Percentiles rank a stretch among this genome's conserved stretches.
Conservation (phyloP, 2,329 filamentous ascomycete genomes). For the Stromatinia cepivora region DNA sequence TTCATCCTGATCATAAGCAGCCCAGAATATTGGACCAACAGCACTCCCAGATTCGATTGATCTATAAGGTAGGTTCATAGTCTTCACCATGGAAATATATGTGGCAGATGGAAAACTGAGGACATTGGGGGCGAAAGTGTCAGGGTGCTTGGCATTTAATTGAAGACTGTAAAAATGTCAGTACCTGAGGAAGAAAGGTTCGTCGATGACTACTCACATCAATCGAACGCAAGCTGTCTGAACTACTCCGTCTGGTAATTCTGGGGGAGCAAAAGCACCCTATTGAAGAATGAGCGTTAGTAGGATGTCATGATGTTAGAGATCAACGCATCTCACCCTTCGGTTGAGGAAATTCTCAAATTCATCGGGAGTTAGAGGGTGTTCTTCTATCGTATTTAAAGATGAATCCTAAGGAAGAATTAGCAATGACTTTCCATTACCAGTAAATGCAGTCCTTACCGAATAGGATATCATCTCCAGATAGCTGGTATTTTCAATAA, state of each 20-base stretch:
- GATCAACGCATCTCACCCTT: conserved; percentile 27
- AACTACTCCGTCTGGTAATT: conserved; percentile 33
- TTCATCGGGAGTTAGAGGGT: conserved; percentile 39
- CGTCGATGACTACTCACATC: conserved; percentile 27
- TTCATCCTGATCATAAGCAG: conserved; percentile 55
- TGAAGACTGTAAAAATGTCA: conserved; percentile 30
- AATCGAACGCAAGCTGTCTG: conserved; percentile 31
- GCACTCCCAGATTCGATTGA: conserved; percentile 59
- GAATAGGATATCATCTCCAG: conserved; percentile 41
- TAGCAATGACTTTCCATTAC: background rate
- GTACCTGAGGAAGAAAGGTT: background rate
- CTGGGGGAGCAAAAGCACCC: conserved; percentile 37
- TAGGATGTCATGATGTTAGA: conserved; percentile 18
- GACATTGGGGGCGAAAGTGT: conserved; percentile 58
- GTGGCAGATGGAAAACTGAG: conserved; percentile 53
- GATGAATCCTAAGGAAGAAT: conserved; percentile 34
- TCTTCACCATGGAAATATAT: conserved; percentile 58
- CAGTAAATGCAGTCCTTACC: conserved; percentile 26
- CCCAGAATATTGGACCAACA: conserved; percentile 66
- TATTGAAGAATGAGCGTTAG: conserved; percentile 26
- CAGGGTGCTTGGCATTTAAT: conserved; percentile 51
- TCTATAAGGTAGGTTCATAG: conserved; percentile 54
- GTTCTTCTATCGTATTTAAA: conserved; percentile 38
- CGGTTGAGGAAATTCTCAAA: conserved; percentile 41
- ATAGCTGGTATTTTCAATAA: conserved; percentile 37